phyloP scores from a whole-genome alignment of 331 rosid species.

The Spiraea crenata region DNA sequence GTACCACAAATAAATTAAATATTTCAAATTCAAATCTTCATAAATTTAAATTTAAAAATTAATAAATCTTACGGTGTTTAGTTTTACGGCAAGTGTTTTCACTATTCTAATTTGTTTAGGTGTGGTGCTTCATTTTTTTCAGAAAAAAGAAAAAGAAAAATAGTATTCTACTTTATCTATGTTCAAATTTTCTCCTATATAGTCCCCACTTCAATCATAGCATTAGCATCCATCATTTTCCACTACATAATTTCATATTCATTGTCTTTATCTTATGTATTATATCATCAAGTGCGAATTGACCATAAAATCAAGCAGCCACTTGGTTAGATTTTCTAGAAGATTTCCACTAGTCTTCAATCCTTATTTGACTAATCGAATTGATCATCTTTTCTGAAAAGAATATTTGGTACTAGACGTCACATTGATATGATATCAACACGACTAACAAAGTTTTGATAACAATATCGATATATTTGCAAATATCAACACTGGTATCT shows the following conservation, averaged over 20 bases:
- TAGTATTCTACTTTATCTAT: not conserved
- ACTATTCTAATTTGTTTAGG: not conserved
- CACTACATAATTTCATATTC: too few species aligned
- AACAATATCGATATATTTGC: too few species aligned
- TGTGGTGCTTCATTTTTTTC: not conserved
- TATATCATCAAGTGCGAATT: constrained; percentile 3
- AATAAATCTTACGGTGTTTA: not conserved
- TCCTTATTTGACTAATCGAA: not conserved
- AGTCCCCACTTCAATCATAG: constrained; percentile 6
- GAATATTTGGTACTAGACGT: too few species aligned
- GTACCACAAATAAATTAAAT: too few species aligned
- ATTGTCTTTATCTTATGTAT: not conserved
- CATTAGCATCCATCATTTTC: constrained; percentile 12
- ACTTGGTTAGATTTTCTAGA: not conserved
- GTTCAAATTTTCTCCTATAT: not conserved
- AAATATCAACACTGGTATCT: too few species aligned
- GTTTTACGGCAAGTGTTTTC: too few species aligned
- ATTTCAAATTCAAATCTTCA: not conserved
- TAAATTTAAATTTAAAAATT: not conserved
- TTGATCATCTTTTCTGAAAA: not conserved
- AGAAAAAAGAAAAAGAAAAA: too few species aligned
- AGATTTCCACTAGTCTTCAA: not conserved
- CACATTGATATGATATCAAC: too few species aligned
- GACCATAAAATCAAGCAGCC: constrained; percentile 10
- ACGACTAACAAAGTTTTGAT: too few species aligned